Conservation (phyloP, 169 alveolate species). For the Blepharisma undulans region DNA sequence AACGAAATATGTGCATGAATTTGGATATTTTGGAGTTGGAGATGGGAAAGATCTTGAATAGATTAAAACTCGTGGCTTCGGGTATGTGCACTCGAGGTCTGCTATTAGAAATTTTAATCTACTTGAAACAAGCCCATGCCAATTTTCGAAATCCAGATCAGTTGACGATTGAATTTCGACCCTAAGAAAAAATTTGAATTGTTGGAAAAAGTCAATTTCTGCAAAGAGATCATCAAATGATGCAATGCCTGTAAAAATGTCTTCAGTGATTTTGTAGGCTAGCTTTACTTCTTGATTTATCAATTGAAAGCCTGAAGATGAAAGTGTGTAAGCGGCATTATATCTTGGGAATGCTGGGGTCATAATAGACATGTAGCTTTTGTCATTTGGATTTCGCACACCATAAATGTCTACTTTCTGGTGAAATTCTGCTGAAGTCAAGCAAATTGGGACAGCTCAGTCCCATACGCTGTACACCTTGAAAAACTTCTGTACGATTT, state of each 20-base stretch:
- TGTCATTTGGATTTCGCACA: not conserved
- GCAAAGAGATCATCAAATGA: slow-evolving; percentile 52
- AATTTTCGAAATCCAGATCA: slow-evolving; percentile 43
- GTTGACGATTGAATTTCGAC: slow-evolving; percentile 47
- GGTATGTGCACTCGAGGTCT: slow-evolving; percentile 4
- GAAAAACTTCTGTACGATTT: slow-evolving; percentile 93
- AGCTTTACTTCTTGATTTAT: slow-evolving; percentile 43
- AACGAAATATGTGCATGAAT: not conserved
- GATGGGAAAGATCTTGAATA: not conserved
- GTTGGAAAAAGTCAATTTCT: slow-evolving; percentile 46
- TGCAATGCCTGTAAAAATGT: not conserved
- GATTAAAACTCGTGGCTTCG: not conserved
- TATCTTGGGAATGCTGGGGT: slow-evolving; percentile 98
- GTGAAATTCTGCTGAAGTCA: slow-evolving; percentile 35
- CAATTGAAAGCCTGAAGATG: slow-evolving; percentile 56
- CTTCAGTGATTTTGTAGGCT: slow-evolving; percentile 40
- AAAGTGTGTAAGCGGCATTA: slow-evolving; percentile 96
- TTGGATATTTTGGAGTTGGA: not conserved
- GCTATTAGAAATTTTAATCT: slow-evolving; percentile 35
- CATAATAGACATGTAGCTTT: slow-evolving; percentile 92
- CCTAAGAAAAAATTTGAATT: slow-evolving; percentile 48
- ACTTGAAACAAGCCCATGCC: slow-evolving; percentile 63
- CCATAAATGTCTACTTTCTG: not conserved
- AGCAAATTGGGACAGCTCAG: slow-evolving; percentile 54
- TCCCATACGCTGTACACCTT: slow-evolving; percentile 48